A percentile compares a stretch with the other conserved stretches of the same genome.
phyloP scores from a whole-genome alignment of 2,329 filamentous ascomycete genomes.

The Dryadomyces quercus-mongolicae region DNA sequence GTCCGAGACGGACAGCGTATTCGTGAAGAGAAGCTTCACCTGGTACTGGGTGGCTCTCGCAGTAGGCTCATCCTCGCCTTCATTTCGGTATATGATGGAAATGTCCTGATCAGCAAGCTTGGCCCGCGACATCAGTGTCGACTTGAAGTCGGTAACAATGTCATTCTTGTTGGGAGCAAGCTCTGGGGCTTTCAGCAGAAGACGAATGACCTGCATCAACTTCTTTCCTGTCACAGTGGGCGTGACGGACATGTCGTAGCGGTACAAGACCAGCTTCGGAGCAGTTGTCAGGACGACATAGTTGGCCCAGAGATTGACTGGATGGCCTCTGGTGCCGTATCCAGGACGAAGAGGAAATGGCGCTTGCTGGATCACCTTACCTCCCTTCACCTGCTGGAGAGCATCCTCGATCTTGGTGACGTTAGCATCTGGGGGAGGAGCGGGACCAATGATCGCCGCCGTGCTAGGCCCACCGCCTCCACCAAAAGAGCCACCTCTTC shows the following conservation, averaged over 20 bases:
- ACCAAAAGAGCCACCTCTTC: not conserved
- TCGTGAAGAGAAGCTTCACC: conserved; percentile 15
- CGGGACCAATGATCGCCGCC: not conserved
- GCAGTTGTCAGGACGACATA: conserved; percentile 13
- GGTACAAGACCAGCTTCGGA: conserved; percentile 11
- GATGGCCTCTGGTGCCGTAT: conserved; percentile 12
- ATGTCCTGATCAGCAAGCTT: conserved; percentile 10
- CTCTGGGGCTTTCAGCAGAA: conserved; percentile 15
- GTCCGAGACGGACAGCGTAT: conserved; percentile 13
- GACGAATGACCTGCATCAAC: conserved; percentile 10
- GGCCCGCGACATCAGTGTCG: conserved; percentile 18
- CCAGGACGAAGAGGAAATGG: conserved; percentile 10
- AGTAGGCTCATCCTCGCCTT: conserved; percentile 18
- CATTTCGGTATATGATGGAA: conserved; percentile 16
- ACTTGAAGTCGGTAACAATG: conserved; percentile 22
- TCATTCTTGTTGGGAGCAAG: conserved; percentile 9
- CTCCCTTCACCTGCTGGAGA: not conserved
- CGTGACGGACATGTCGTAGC: conserved; percentile 12
- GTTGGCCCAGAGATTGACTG: conserved; percentile 15
- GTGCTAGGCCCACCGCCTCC: not conserved
- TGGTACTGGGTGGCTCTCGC: conserved; percentile 11
- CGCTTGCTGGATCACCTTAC: not conserved
- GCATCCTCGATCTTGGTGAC: conserved; percentile 8
- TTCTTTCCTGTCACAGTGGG: conserved; percentile 12
- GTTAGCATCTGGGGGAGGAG: conserved; percentile 1